A percentile compares a stretch with the other conserved stretches of the same genome.
Conservation (phyloP, 441 rosid genomes). For the Populus hybrid region DNA sequence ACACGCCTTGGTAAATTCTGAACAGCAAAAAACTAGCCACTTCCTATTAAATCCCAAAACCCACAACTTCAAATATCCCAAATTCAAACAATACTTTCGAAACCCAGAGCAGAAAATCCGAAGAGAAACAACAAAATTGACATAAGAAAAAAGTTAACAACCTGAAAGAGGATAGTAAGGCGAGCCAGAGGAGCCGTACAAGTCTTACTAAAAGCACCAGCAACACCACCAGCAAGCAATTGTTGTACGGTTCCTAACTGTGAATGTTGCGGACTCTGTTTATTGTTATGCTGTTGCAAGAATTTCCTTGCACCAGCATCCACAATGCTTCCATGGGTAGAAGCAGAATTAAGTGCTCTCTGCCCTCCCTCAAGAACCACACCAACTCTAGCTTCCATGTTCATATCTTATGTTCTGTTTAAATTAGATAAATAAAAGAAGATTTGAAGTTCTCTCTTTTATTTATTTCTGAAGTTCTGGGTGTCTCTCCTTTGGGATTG, state of each 20-base stretch:
- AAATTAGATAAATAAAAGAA: too few relatives aligned
- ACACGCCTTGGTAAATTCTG: not conserved
- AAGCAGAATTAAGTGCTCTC: slow-evolving; percentile 51
- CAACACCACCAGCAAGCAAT: slow-evolving; percentile 81
- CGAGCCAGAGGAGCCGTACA: slow-evolving; percentile 45
- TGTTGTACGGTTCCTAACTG: slow-evolving; percentile 55
- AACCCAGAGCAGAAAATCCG: not conserved
- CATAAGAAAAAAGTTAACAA: slow-evolving; percentile 10
- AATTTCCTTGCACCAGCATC: slow-evolving; percentile 55
- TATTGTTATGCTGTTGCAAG: slow-evolving; percentile 31
- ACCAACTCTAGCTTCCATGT: slow-evolving; percentile 75
- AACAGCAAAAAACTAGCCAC: not conserved
- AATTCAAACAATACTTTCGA: not conserved
- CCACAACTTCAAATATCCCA: not conserved
- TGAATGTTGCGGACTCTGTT: slow-evolving; percentile 29
- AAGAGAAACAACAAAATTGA: not conserved
- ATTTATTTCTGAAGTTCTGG: not conserved
- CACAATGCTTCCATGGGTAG: slow-evolving; percentile 48
- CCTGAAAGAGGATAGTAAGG: slow-evolving; percentile 89
- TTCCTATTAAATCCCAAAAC: not conserved
- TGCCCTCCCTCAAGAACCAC: slow-evolving; percentile 78
- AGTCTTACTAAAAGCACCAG: slow-evolving; percentile 80
- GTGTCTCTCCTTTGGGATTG: not conserved
- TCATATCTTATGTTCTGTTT: slow-evolving; percentile 12
- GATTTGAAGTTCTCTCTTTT: not conserved